These are phyloP conservation scores for Ophiostoma sp. DNA, from an alignment of 2,329 filamentous ascomycete species.

Conservation along the genomic window DNA sequence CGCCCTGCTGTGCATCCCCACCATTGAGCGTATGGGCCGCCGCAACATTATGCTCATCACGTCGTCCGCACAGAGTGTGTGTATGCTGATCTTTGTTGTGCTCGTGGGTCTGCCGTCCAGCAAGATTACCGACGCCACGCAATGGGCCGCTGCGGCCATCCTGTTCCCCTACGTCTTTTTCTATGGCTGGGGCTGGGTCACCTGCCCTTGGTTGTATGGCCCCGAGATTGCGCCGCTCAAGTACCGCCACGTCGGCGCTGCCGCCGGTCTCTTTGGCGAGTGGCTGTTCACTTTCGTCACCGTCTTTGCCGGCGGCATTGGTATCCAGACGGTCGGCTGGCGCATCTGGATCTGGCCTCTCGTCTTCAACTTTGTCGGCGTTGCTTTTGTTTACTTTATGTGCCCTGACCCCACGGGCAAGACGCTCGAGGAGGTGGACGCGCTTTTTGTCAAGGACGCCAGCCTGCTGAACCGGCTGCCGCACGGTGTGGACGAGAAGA, in stretches of 20 bases:
- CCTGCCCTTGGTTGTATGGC: conserved; percentile 3
- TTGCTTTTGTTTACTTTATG: conserved; percentile 6
- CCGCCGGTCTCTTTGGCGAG: neutral
- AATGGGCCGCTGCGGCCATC: neutral
- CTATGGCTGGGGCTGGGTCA: conserved; percentile 14
- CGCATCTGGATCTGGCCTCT: conserved; percentile 15
- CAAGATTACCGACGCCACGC: neutral
- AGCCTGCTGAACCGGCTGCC: neutral
- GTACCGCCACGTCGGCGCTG: conserved; percentile 9
- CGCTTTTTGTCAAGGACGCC: conserved; percentile 5
- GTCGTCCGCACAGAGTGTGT: neutral
- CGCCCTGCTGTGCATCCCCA: conserved; percentile 3
- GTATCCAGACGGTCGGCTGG: conserved; percentile 10
- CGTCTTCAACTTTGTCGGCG: conserved; percentile 14
- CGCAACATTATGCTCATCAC: conserved; percentile 5
- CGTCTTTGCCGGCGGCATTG: conserved; percentile 6
- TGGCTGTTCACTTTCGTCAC: conserved; percentile 13
- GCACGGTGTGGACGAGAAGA: neutral
- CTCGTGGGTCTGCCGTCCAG: neutral
- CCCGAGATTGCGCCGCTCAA: conserved; percentile 10
- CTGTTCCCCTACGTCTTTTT: conserved; percentile 5
- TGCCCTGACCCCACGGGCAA: conserved; percentile 4
- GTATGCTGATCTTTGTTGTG: conserved; percentile 12
- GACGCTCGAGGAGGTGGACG: conserved; percentile 7
- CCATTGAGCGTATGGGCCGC: conserved; percentile 8